Percentiles rank a stretch among this genome's conserved stretches.
Evolutionary conservation across 1,139 yeast species (phyloP).

Genomic region (Blastobotrys capitulatus): DNA sequence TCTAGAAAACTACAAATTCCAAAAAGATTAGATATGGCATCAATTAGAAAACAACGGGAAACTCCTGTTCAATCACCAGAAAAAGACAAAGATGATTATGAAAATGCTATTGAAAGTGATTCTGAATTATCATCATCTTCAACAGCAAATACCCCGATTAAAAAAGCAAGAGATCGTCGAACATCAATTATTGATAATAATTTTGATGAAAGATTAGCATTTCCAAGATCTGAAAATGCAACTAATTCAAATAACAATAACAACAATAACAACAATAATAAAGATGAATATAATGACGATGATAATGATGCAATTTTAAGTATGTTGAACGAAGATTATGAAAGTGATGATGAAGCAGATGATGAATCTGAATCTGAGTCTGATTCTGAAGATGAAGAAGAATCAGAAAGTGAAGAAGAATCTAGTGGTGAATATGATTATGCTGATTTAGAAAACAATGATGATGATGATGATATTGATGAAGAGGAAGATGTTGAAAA

Average conservation of each 20-base stretch:
- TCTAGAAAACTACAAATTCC: constrained; percentile 18
- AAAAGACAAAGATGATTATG: neutral
- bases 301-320: constrained; percentile 6
- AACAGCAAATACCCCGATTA: neutral
- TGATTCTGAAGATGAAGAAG: constrained; percentile 26
- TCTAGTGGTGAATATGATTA: constrained; percentile 12
- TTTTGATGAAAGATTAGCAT: constrained; percentile 17
- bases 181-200: constrained; percentile 18
- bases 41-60: constrained; percentile 13
- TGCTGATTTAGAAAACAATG: constrained; percentile 21
- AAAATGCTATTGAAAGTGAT: constrained; percentile 4
- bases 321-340: constrained; percentile 11
- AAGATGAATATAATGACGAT: constrained; percentile 11
- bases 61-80: constrained; percentile 11
- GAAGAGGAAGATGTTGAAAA: constrained; percentile 30
- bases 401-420: constrained; percentile 15
- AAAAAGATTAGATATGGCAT: constrained; percentile 23
- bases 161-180: neutral
- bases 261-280: neutral
- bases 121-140: constrained; percentile 8
- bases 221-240: constrained; percentile 12
- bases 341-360: constrained; percentile 23
- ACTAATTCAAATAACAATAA: neutral
- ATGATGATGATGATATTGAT: constrained; percentile 26
- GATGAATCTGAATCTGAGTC: constrained; percentile 22